Base-by-base conservation (phyloP, 345 rosid genomes). In the Citrus sp. region DNA sequence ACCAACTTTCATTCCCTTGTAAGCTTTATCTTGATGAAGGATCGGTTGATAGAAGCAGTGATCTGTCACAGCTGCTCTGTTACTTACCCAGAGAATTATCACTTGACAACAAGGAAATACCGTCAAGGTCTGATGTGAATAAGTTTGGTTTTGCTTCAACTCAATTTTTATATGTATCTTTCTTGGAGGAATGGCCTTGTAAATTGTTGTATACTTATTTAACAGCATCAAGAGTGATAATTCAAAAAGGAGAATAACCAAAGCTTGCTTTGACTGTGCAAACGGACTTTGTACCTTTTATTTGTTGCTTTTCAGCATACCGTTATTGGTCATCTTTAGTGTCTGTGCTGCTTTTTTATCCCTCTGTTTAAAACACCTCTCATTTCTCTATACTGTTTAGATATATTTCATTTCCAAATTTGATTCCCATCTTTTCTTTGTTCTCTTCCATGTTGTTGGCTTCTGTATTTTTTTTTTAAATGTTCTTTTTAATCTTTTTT, bases 51-150 rank as follows among this genome's bases (percentile, higher is more conserved):
- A 79, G 82, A 75, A 84, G 78, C 55, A 62, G 51, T 70, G 81
- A 64, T 32, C 49, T 87, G 74, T 79, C 88, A 34, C 87, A 85
- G 79, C 86, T 92, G 78, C 87, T 84, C 75, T 9, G 79, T 55
- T 77, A 79, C 83, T 83, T 88, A 62, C 93, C 92, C 21, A 56
- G 30, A 65, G 86, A 87, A 80, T 80, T 84, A 58, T 79, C 84
- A 62, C 76, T 84, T 68, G 80, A 84, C 55, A 77, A 80, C 64
- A 66, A 79, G 49, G 82, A 87, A 28, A 75, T 86, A 74, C 94
- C 96, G 40, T 69, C 85, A 69, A 92, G 98, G 98, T 94, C 71
- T 28, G 84, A 42, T 70, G 55, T 59, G 55, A 76, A 59, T 46
- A 82, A 38, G 25, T 32, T 22, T 67, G 62, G 59, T 77, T 13